Evolutionary conservation across 1,139 yeast genomes (phyloP), one percentile per base, ranked within the genome.

Genomic region (Hansenula lynferdii): DNA sequence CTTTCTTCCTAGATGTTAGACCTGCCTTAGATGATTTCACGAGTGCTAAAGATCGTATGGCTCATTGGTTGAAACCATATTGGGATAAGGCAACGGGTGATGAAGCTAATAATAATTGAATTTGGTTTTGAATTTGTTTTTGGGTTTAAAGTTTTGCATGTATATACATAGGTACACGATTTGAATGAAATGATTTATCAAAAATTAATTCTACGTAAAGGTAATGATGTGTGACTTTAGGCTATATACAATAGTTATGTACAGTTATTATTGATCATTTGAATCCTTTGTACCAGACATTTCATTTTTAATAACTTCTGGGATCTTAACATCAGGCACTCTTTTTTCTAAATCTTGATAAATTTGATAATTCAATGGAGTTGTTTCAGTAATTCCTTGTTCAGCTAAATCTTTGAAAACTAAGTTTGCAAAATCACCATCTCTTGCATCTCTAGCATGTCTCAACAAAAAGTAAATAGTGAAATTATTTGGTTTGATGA

Each of bases 1-100:
- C 95, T 1, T 94, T 92, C 60, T 80, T 79, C 61, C 72, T 94
- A 51, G 98, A 92, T 60, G 96, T 95, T 18, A 76, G 99, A 49
- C 98, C 98, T 0, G 98, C 96, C 1, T 67, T 90, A 49, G 98
- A 94, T 60, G 70, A 70, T 42, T 56, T 78, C 1, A 63, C 67
- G 1, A 81, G 72, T 51, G 86, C 81, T 5, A 56, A 62, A 36
- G 97, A 87, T 59, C 70, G 97, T 45, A 65, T 81, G 43, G 58
- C 60, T 30, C 76, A 70, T 50, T 75, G 77, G 67, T 60, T 73
- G 22, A 62, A 62, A 20, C 75, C 75, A 5, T 56, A 55, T 25
- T 49, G 53, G 50, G 53, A 51, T 20, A 53, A 56, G 41, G 53
- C 55, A 2, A 34, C 48, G 40, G 55, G 53, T 4, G 24, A 42